phyloP scores from a whole-genome alignment of 2,329 filamentous ascomycete genomes.

The Botrytis porri region DNA sequence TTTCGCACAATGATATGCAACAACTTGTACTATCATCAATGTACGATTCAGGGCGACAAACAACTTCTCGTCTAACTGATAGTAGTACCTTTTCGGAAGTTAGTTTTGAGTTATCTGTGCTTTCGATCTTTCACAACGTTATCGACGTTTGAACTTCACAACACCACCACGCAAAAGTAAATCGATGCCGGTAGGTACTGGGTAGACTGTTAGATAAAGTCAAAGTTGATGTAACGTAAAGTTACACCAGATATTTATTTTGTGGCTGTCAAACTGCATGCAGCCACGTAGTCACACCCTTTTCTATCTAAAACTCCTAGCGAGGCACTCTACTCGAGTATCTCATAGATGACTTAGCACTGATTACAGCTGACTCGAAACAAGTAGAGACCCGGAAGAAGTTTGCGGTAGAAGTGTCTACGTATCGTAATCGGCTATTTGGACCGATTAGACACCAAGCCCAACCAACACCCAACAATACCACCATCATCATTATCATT shows the following conservation, averaged over 20 bases:
- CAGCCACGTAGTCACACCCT: not conserved
- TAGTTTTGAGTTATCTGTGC: not conserved
- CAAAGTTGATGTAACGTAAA: not conserved
- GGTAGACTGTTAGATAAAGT: not conserved
- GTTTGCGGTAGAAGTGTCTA: not conserved
- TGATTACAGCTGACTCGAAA: not conserved
- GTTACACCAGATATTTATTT: not conserved
- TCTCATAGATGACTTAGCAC: not conserved
- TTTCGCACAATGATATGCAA: not conserved
- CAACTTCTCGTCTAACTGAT: not conserved
- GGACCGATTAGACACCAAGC: not conserved
- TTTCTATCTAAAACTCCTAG: slow-evolving; percentile 2
- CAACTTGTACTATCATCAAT: not conserved
- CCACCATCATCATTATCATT: not conserved
- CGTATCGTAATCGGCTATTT: not conserved
- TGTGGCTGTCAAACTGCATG: not conserved
- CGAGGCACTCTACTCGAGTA: not conserved
- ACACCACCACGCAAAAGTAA: not conserved
- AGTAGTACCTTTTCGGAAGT: not conserved
- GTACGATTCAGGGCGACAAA: not conserved
- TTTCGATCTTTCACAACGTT: not conserved
- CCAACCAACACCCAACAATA: not conserved
- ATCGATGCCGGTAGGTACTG: not conserved
- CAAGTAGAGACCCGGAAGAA: not conserved
- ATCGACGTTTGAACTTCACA: not conserved